These are phyloP conservation scores for Tuber brumale DNA, from an alignment of 495 filamentous ascomycete genomes.

Conservation along the genomic window DNA sequence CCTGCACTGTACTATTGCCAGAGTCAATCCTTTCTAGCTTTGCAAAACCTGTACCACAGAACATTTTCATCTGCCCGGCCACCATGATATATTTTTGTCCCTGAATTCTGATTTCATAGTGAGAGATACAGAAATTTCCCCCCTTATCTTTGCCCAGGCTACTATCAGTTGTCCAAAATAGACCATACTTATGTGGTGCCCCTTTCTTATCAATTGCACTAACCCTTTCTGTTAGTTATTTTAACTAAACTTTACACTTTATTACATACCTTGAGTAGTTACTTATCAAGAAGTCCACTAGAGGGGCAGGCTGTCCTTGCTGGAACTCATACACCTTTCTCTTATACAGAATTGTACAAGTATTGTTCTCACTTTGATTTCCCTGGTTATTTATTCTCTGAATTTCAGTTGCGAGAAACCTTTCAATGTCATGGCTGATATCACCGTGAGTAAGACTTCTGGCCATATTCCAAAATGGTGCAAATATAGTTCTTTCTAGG, in stretches of 20 bases:
- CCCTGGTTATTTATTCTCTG: too few relatives aligned
- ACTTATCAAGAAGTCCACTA: too few relatives aligned
- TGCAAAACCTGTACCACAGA: conserved; percentile 1
- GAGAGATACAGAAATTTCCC: background rate
- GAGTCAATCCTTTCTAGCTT: background rate
- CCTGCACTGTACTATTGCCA: background rate
- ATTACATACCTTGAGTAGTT: background rate
- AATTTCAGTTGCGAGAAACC: too few relatives aligned
- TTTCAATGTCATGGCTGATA: too few relatives aligned
- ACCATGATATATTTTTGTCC: background rate
- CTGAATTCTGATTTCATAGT: background rate
- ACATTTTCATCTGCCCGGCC: conserved; percentile 9
- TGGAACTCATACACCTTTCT: background rate
- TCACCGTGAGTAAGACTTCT: too few relatives aligned
- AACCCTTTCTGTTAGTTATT: background rate
- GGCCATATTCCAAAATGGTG: too few relatives aligned
- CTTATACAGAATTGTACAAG: too few relatives aligned
- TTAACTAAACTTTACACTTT: background rate
- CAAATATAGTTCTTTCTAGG: background rate
- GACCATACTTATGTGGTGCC: background rate
- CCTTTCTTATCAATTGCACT: background rate
- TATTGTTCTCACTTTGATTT: too few relatives aligned
- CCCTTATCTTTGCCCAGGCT: background rate
- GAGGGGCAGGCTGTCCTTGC: background rate
- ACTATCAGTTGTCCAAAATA: background rate